Evolutionary conservation across 805 yeast species (phyloP), one percentile per base, ranked within the genome.

Genomic region (Ogataea methanolica): DNA sequence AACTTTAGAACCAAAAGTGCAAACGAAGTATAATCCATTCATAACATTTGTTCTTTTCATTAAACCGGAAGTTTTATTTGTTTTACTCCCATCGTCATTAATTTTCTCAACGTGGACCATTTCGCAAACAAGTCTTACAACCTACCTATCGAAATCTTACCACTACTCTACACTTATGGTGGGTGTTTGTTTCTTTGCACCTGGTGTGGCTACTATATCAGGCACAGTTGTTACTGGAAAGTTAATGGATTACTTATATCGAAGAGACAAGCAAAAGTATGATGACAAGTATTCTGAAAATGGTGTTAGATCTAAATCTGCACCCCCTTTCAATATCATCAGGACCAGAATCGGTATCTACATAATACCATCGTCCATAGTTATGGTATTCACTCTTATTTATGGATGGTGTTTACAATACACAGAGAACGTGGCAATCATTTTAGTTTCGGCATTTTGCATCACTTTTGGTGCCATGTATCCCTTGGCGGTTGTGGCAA

Each of bases 321-420:
- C 46, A 6, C 72, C 75, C 4, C 67, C 72, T 9, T 80, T 84
- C 58, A 76, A 84, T 57, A 71, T 82, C 35, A 72, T 80, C 45
- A 67, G 66, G 42, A 78, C 85, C 0, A 72, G 94, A 49, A 57
- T 85, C 11, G 67, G 71, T n/a, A 69, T 76, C 8, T 69, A 72
- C 6, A 58, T 68, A 9, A 49, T 72, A 16, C 78, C 85, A 3
- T 62, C 78, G 2, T 4, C 49, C 0, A 35, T 71, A 2, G 53
- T 78, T 6, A 58, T 76, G 4, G 53, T 63, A 26, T 71, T 71
- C 0, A 55, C 78, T 0, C 49, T 83, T 1, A 65, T 80, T 26
- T 85, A 76, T 63, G 96, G 95, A 1, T 88, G 96, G 96, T 78
- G 88, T 50, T 58, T 88, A 14, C 70, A 77, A 34, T 64, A 66